Percentiles rank a stretch among this genome's conserved stretches.
These are phyloP conservation scores for Fusarium sp. DNA, from an alignment of 2,329 filamentous ascomycete genomes.

Conservation along the genomic window DNA sequence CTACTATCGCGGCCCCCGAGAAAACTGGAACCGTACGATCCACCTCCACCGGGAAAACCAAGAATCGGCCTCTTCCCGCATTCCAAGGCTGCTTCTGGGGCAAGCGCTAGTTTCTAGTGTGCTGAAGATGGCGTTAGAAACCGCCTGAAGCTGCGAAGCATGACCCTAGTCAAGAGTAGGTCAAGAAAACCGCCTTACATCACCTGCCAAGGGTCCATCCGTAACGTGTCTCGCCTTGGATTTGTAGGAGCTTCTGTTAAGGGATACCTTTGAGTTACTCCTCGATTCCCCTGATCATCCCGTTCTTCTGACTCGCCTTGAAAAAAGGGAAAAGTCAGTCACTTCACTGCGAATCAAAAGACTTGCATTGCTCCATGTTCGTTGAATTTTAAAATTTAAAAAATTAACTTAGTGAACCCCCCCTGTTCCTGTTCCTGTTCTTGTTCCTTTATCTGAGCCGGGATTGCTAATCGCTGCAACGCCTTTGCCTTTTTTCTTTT, in stretches of 20 bases:
- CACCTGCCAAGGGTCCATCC: constrained; percentile 10
- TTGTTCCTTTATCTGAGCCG: constrained; percentile 26
- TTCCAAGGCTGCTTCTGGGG: constrained; percentile 36
- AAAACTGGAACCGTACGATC: constrained; percentile 29
- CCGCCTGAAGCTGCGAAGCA: constrained; percentile 1
- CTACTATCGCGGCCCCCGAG: constrained; percentile 35
- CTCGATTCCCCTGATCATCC: constrained; percentile 35
- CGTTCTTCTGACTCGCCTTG: constrained; percentile 29
- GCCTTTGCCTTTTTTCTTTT: constrained; percentile 29
- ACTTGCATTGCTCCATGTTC: background rate
- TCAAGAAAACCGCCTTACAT: constrained; percentile 24
- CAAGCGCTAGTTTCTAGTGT: constrained; percentile 27
- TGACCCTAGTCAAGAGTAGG: constrained; percentile 15
- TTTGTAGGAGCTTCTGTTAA: constrained; percentile 5
- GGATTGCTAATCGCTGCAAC: constrained; percentile 40
- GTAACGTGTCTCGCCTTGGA: constrained; percentile 12
- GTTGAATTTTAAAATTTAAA: background rate
- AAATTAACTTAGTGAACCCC: background rate
- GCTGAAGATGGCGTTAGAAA: constrained; percentile 36
- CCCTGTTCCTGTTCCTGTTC: constrained; percentile 13
- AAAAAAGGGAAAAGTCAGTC: background rate
- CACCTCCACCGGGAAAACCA: constrained; percentile 24
- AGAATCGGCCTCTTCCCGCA: constrained; percentile 40
- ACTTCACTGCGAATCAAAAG: background rate
- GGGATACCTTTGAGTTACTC: background rate